These are phyloP conservation scores for Pseudovirgaria hyperparasitica DNA, from an alignment of 2,329 filamentous ascomycete genomes.

Conservation along the genomic window DNA sequence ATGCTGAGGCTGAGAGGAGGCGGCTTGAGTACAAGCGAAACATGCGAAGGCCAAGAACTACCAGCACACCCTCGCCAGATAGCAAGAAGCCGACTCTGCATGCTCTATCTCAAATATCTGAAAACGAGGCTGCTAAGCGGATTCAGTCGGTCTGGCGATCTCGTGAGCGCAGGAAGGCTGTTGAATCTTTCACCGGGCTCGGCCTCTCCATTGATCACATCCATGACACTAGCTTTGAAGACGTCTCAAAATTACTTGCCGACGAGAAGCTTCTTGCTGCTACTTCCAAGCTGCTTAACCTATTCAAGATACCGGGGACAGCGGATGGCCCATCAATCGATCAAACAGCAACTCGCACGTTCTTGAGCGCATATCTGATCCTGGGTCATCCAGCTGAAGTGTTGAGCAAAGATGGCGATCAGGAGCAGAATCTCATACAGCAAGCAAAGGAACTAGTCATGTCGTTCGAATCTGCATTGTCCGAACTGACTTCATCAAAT, in stretches of 20 bases:
- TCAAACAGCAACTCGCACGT: constrained; percentile 60
- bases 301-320: constrained; percentile 52
- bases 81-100: constrained; percentile 17
- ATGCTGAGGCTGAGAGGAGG: constrained; percentile 63
- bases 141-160: constrained; percentile 63
- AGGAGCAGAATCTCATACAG: constrained; percentile 58
- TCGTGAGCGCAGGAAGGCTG: constrained; percentile 41
- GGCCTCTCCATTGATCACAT: constrained; percentile 60
- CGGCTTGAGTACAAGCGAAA: constrained; percentile 42
- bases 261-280: constrained; percentile 52
- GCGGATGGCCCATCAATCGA: too few relatives aligned
- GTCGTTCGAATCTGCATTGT: constrained; percentile 62
- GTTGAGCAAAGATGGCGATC: constrained; percentile 58
- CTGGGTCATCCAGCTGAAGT: constrained; percentile 68
- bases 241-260: constrained; percentile 55
- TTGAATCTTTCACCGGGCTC: constrained; percentile 53
- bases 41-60: constrained; percentile 45
- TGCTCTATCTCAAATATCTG: constrained; percentile 29
- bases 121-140: constrained; percentile 49
- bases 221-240: constrained; percentile 57
- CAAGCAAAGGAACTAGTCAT: constrained; percentile 68
- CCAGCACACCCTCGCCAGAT: constrained; percentile 37
- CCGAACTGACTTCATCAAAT: constrained; percentile 52
- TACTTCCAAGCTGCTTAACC: constrained; percentile 54
- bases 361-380: constrained; percentile 69